Conservation (phyloP, 306 rosid species). For the Ceratonia siliqua region DNA sequence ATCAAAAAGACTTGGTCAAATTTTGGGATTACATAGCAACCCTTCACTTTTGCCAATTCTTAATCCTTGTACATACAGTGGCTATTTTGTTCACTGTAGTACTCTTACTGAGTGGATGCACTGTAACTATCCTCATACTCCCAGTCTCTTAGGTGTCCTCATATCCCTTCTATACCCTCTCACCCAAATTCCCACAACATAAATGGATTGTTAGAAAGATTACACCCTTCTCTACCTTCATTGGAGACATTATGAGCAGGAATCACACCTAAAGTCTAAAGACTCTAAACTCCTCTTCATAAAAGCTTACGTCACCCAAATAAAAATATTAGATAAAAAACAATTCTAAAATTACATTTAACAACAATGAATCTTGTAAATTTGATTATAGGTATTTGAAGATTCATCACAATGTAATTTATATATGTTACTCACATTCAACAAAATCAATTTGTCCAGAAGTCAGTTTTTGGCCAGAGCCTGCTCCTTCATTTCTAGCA, state of each 20-base stretch:
- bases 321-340: background rate
- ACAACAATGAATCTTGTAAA: background rate
- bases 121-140: too few species aligned
- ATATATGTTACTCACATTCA: constrained; percentile 13
- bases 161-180: too few species aligned
- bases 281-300: background rate
- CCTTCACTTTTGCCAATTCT: too few species aligned
- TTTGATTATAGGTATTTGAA: background rate
- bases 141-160: too few species aligned
- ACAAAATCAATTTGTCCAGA: constrained; percentile 3
- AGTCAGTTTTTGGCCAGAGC: constrained; percentile 36
- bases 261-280: background rate
- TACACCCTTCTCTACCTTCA: background rate
- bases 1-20: too few species aligned
- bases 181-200: too few species aligned
- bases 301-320: background rate
- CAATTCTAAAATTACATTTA: background rate
- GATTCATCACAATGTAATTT: background rate
- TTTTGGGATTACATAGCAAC: too few species aligned
- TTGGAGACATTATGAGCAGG: background rate
- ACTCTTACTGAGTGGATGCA: too few species aligned
- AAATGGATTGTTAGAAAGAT: too few species aligned
- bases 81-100: too few species aligned
- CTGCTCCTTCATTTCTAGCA: constrained; percentile 72
- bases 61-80: too few species aligned